Percentiles rank a stretch among this genome's conserved stretches.
Conservation (phyloP, 768 basidiomycete species). For the Polyporus arcularius region DNA sequence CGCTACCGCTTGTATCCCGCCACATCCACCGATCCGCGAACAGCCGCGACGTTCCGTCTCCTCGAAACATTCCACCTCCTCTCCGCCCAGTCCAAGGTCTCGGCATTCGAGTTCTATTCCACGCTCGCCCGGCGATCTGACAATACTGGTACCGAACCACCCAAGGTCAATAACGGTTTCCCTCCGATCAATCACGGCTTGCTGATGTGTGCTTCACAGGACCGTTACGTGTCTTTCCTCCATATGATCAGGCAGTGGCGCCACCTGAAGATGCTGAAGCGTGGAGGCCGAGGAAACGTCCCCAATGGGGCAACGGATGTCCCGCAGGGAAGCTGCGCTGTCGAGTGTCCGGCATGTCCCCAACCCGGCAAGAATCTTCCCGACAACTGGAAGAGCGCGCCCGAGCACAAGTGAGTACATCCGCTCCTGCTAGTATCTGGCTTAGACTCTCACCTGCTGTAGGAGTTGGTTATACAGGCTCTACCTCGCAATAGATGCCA, state of each 20-base stretch:
- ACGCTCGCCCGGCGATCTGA: constrained; percentile 28
- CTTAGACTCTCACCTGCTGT: too few relatives aligned
- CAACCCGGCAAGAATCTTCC: constrained; percentile 24
- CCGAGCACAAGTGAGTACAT: constrained; percentile 2
- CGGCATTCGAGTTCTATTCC: constrained; percentile 35
- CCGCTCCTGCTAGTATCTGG: too few relatives aligned
- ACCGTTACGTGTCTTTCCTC: constrained; percentile 19
- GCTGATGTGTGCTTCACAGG: constrained; percentile 1
- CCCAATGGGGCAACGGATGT: constrained; percentile 15
- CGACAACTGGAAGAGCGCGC: neutral
- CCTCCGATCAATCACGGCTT: neutral
- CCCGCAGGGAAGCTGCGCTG: constrained; percentile 12
- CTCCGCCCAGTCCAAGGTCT: constrained; percentile 34
- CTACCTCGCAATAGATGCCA: constrained; percentile 31
- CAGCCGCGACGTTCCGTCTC: constrained; percentile 33
- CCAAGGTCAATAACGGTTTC: too few relatives aligned
- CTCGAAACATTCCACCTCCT: constrained; percentile 35
- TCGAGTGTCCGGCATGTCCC: constrained; percentile 30
- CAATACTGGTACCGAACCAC: constrained; percentile 28
- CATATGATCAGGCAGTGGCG: constrained; percentile 21
- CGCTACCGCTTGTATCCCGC: constrained; percentile 33
- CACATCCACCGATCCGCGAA: constrained; percentile 28
- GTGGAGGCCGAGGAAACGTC: constrained; percentile 23
- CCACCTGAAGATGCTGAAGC: constrained; percentile 23
- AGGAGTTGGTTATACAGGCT: constrained; percentile 29